Evolutionary conservation across 192 early-diverging fungal genomes (phyloP), one percentile per base, ranked within the genome.

Genomic region (Allomyces javanicus): DNA sequence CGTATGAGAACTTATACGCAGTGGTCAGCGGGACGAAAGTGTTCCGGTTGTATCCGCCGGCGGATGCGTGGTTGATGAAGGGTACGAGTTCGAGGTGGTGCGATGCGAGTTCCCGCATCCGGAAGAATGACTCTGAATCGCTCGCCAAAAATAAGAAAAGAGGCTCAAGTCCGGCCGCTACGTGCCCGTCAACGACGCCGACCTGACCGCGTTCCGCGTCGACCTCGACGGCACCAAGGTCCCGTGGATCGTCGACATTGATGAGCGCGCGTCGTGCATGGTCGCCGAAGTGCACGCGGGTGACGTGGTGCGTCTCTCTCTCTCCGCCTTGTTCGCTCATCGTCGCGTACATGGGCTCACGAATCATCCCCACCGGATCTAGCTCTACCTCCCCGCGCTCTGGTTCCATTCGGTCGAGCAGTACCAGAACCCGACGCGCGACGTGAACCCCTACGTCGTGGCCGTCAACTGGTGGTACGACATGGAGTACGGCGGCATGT

Each of bases 381-480:
- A 33, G 67, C 72, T 81, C n/a, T 81, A 79, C 63, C 71, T 81
- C 0, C 77, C 79, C 3, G 63, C 75, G 19, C 24, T 75, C 64
- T 81, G 77, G 79, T 71, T 72, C 61, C 79, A 81, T 65, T 68
- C 71, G 25, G 79, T 81, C 5, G 61, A 72, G 23, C 79, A 81
- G 63, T 25, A 44, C 12, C 45, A 45, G 24, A 67, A 73, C 10
- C 14, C 14, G 19, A 19, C 10, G 19, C 65, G 45, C 11, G 45
- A 44, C 17, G 69, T 66, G 25, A 74, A 40, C 33, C 33, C 33
- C 33, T 40, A 40, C 33, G 33, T 14, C 17, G 50, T 81, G 4
- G 79, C 79, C 9, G 74, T 81, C 21, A 81, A 81, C 63, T 81
- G 70, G 24, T 81, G 79, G 69, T 70, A 79, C 71, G 76, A 78